Percentiles rank a stretch among this genome's conserved stretches.
phyloP scores from a whole-genome alignment of 2,329 filamentous ascomycete genomes.

The Cryphonectria japonica region DNA sequence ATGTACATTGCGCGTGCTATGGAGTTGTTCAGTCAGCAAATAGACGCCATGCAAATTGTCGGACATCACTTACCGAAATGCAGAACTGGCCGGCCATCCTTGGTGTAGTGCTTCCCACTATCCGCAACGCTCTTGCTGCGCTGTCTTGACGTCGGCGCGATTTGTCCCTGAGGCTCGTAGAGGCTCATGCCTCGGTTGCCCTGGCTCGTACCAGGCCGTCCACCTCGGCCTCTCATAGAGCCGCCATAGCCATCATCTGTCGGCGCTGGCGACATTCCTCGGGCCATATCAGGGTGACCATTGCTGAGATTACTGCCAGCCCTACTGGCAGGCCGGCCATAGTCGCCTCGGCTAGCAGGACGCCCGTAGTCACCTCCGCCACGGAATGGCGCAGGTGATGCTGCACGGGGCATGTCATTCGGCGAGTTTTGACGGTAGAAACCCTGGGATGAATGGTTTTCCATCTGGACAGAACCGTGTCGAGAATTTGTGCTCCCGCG shows the following conservation, averaged over 20 bases:
- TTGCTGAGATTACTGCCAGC: conserved; percentile 36
- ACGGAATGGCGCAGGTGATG: conserved; percentile 53
- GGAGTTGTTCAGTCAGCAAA: conserved; percentile 2
- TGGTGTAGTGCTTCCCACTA: conserved; percentile 77
- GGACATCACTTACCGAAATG: conserved; percentile 79
- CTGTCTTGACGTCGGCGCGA: conserved; percentile 50
- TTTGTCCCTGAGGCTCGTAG: conserved; percentile 54
- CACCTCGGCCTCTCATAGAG: conserved; percentile 56
- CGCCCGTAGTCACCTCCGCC: conserved; percentile 47
- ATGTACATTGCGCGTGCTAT: conserved; percentile 90
- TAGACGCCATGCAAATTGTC: conserved; percentile 14
- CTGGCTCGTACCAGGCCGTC: conserved; percentile 52
- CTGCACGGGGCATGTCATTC: conserved; percentile 49
- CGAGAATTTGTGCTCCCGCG: conserved; percentile 37
- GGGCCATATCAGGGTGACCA: conserved; percentile 47
- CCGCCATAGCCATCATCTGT: conserved; percentile 58
- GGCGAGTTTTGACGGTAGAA: conserved; percentile 59
- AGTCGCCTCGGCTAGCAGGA: conserved; percentile 54
- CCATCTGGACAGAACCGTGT: conserved; percentile 43
- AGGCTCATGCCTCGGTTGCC: conserved; percentile 57
- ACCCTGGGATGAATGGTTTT: conserved; percentile 48
- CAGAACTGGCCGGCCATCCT: conserved; percentile 83
- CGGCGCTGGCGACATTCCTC: conserved; percentile 49
- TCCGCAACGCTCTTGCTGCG: conserved; percentile 88
- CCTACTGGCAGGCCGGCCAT: conserved; percentile 38